Evolutionary conservation across 2,329 filamentous ascomycete species (phyloP), one percentile per base, ranked within the genome.

Genomic region (Thermoascus crustaceus): DNA sequence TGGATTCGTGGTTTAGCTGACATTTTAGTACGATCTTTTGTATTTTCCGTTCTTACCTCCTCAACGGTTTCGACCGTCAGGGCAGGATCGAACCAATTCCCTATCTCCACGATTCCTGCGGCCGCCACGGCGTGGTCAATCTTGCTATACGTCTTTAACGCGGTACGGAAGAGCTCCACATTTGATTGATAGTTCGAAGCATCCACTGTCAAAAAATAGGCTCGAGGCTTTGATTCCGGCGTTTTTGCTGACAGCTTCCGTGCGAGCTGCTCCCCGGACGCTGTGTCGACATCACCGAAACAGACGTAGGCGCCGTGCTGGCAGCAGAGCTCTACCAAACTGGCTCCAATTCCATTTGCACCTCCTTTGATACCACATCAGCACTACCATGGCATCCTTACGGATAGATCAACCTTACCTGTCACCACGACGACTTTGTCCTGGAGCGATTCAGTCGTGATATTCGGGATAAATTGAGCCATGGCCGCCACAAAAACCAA

Each of bases 111-210:
- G 4, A 68, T 61, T 0, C 66, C 70, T 1, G 70, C 71, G 20
- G 61, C 67, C 3, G 64, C 63, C 13, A 72, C 58, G 4, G 69
- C 70, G 39, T 69, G 63, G 38, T 75, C 70, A 14, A 73, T 59
- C 4, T 54, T 55, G 3, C 66, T 65, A 38, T 68, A 66, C n/a
- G 54, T 58, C 5, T 61, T 49, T 26, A 63, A 60, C 0, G 69
- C 67, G 2, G 57, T 41, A 16, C 69, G 61, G 47, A 73, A 73
- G 4, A 74, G 52, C 3, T 53, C 52, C 19, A 72, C 48, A 18
- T 69, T 61, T 9, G 65, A 60, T n/a, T 57, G 44, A 44, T 73
- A 71, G 27, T 60, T 49, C 7, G 60, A 59, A 6, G 72, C 67
- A 47, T 74, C 67, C 20, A 60, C 60, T 11, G 54, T 47, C 9